Evolutionary conservation across 345 rosid genomes (phyloP).

Genomic region (Dipteronia sinensis): DNA sequence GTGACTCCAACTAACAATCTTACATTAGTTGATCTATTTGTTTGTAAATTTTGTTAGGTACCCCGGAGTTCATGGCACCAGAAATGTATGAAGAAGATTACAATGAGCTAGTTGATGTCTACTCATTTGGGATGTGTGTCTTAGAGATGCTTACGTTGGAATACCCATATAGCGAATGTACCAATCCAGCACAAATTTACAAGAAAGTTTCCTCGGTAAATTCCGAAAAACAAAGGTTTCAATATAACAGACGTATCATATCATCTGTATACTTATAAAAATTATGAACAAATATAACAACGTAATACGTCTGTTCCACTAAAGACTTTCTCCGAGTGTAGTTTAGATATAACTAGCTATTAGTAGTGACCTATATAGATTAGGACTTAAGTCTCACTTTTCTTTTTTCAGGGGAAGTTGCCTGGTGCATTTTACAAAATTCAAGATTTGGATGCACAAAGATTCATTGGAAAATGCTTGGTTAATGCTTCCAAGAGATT

Average conservation of each 20-base stretch:
- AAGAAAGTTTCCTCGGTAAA: conserved; percentile 72
- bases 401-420: conserved; percentile 61
- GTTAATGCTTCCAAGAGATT: conserved; percentile 63
- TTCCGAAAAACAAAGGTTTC: background rate
- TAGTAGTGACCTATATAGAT: too few relatives aligned
- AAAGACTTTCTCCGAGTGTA: too few relatives aligned
- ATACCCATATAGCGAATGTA: conserved; percentile 78
- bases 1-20: too few relatives aligned
- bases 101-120: conserved; percentile 79
- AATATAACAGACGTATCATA: background rate
- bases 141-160: conserved; percentile 83
- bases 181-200: conserved; percentile 73
- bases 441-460: conserved; percentile 62
- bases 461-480: conserved; percentile 65
- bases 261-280: too few relatives aligned
- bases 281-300: too few relatives aligned
- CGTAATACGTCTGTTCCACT: too few relatives aligned
- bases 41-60: conserved; percentile 43
- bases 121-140: conserved; percentile 86
- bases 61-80: conserved; percentile 93
- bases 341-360: too few relatives aligned
- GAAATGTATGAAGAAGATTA: conserved; percentile 82
- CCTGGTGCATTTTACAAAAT: conserved; percentile 69
- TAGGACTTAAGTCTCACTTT: background rate
- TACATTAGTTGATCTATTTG: background rate